A percentile compares a stretch with the other conserved stretches of the same genome.
These are phyloP conservation scores for Phytophthora europaea DNA, from an alignment of 352 stramenopile species.

Conservation along the genomic window DNA sequence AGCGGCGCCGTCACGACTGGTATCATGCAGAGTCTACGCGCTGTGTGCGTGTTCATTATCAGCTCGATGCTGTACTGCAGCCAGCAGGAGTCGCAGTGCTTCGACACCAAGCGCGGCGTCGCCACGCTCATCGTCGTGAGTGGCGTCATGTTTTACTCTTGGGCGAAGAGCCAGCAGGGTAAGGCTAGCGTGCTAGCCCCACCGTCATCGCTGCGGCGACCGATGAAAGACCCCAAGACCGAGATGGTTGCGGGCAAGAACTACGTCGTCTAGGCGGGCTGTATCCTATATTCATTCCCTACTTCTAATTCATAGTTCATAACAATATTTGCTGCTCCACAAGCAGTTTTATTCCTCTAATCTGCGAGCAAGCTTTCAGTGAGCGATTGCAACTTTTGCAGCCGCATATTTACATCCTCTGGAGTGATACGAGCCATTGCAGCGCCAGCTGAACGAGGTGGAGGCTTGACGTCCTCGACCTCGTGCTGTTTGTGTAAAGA, in stretches of 20 bases:
- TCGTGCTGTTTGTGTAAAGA: constrained; percentile 3
- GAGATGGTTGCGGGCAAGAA: constrained; percentile 78
- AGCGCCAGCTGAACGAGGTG: constrained; percentile 17
- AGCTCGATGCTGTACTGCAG: constrained; percentile 88
- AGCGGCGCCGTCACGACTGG: constrained; percentile 86
- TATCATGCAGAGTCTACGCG: constrained; percentile 91
- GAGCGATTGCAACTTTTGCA: constrained; percentile 67
- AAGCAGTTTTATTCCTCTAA: constrained; percentile 22
- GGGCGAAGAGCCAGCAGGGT: constrained; percentile 77
- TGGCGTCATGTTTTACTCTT: constrained; percentile 90
- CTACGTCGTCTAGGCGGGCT: constrained; percentile 64
- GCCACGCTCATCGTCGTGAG: constrained; percentile 84
- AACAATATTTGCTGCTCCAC: constrained; percentile 14
- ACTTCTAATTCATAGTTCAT: constrained; percentile 25
- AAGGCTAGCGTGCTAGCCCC: constrained; percentile 31
- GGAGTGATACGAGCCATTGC: constrained; percentile 21
- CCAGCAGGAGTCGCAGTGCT: constrained; percentile 89
- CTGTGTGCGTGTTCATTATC: constrained; percentile 87
- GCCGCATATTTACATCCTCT: constrained; percentile 44
- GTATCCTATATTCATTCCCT: constrained; percentile 37
- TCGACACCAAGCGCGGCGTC: constrained; percentile 84
- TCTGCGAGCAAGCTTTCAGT: constrained; percentile 69
- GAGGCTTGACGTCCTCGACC: constrained; percentile 7
- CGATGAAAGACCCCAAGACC: constrained; percentile 31
- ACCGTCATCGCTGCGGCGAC: constrained; percentile 19